Conservation (phyloP, 345 rosid genomes). For the Gossypium ekmanianum region DNA sequence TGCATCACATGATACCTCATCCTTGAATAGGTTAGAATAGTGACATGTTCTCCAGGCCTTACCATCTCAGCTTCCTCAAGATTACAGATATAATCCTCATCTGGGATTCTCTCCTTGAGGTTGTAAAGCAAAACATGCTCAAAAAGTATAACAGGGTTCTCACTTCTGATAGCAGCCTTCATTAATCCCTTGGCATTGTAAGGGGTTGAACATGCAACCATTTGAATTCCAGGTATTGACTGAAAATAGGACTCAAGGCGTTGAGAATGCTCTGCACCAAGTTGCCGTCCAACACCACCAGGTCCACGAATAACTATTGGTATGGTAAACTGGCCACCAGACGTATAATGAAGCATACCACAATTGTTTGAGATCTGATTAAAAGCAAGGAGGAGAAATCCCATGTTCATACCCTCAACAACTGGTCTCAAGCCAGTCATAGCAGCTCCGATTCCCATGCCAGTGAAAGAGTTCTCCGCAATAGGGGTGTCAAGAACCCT, state of each 20-base stretch:
- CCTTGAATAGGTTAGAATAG: conserved; percentile 81
- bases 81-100: conserved; percentile 75
- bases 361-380: conserved; percentile 91
- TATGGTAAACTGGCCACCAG: conserved; percentile 92
- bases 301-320: conserved; percentile 97
- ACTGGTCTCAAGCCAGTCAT: conserved; percentile 88
- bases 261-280: conserved; percentile 96
- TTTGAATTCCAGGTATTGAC: conserved; percentile 95
- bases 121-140: conserved; percentile 96
- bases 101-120: conserved; percentile 92
- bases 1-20: conserved; percentile 98
- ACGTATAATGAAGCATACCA: conserved; percentile 66
- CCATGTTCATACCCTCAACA: conserved; percentile 96
- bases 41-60: conserved; percentile 83
- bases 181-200: conserved; percentile 96
- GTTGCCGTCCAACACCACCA: conserved; percentile 96
- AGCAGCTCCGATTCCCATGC: conserved; percentile 97
- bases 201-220: conserved; percentile 98
- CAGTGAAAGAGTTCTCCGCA: conserved; percentile 92
- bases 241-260: conserved; percentile 95
- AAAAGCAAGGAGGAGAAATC: conserved; percentile 90
- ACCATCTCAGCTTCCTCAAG: conserved; percentile 98
- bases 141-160: conserved; percentile 90
- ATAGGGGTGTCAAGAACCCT: conserved; percentile 96
- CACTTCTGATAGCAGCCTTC: conserved; percentile 97